Evolutionary conservation across 352 stramenopile species (phyloP), one percentile per base, ranked within the genome.

Genomic region (Globisporangium echinulatum): DNA sequence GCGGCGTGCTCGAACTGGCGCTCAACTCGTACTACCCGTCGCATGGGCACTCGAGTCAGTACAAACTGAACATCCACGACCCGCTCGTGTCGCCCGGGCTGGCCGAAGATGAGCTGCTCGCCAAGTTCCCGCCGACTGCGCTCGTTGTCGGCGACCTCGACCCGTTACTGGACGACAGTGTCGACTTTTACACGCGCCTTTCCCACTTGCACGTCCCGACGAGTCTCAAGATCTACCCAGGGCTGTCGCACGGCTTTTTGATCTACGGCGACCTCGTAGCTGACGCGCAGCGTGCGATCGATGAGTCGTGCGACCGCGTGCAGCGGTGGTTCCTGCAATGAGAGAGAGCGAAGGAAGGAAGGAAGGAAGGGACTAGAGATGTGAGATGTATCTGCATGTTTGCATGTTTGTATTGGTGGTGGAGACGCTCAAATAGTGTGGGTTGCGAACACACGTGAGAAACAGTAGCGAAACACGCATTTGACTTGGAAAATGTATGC

Each of bases 131-230:
- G 40, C 80, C 82, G 1, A 96, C 88, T 1, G 75, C 79, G 43
- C 74, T 96, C 14, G 72, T 91, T n/a, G 85, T 95, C 4, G 88
- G 88, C 19, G 88, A 93, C 55, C 58, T 94, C 48, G 88, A 96
- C 51, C 88, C 86, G 39, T 61, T 96, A 43, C 66, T 96, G 53
- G 88, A 96, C 56, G 88, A 96, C 62, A 92, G 78, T 33, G 83
- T 96, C n/a, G 88, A 96, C 63, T 96, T 96, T 63, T 88, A 94
- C 64, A 95, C 85, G 37, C 81, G 88, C 1, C 68, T 96, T 7
- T 83, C 81, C 43, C 83, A 88, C 56, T 58, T 96, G 7, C 75
- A 89, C 14, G 86, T 96, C 19, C 75, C 80, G 5, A 82, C 78
- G 46, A 83, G 64, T n/a, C 62, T 96, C 49, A 94, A 93, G 61